A percentile compares a stretch with the other conserved stretches of the same genome.
phyloP scores from a whole-genome alignment of 2,329 filamentous ascomycete species.

The Pseudonectria foliicola region DNA sequence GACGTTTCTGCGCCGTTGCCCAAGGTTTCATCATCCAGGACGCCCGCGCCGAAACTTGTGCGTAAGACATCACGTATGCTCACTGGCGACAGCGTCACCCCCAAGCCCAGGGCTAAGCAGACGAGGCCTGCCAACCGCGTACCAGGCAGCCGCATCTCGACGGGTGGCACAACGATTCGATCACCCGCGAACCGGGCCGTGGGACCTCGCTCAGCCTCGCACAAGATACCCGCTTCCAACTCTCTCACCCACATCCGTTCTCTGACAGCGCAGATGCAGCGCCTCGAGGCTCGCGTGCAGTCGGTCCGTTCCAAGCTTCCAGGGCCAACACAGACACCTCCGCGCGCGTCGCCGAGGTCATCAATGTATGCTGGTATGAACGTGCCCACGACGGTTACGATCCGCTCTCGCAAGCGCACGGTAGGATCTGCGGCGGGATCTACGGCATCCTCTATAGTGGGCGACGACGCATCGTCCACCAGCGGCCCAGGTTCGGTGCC shows the following conservation, averaged over 20 bases:
- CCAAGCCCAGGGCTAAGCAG: slow-evolving; percentile 49
- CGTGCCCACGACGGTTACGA: slow-evolving; percentile 52
- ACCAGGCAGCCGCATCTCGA: slow-evolving; percentile 38
- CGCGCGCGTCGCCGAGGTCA: slow-evolving; percentile 67
- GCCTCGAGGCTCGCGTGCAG: slow-evolving; percentile 87
- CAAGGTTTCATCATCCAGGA: slow-evolving; percentile 34
- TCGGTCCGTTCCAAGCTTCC: slow-evolving; percentile 87
- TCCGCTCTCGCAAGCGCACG: slow-evolving; percentile 64
- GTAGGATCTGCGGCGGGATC: slow-evolving; percentile 52
- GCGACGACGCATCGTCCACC: slow-evolving; percentile 46
- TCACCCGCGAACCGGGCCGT: slow-evolving; percentile 41
- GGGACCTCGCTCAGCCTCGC: slow-evolving; percentile 47
- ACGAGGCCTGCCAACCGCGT: slow-evolving; percentile 25
- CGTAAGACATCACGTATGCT: slow-evolving; percentile 46
- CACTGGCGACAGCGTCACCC: slow-evolving; percentile 48
- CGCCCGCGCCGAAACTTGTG: slow-evolving; percentile 25
- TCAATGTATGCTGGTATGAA: slow-evolving; percentile 31
- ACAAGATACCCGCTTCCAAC: slow-evolving; percentile 49
- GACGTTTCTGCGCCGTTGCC: slow-evolving; percentile 63
- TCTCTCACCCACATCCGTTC: slow-evolving; percentile 90
- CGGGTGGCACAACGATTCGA: slow-evolving; percentile 37
- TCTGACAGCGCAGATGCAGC: slow-evolving; percentile 94
- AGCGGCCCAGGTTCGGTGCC: slow-evolving; percentile 31
- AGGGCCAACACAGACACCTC: slow-evolving; percentile 69
- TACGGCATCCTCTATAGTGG: slow-evolving; percentile 40